Evolutionary conservation across 2,329 filamentous ascomycete genomes (phyloP), one percentile per base, ranked within the genome.

Genomic region (Fusarium euwallaceae): DNA sequence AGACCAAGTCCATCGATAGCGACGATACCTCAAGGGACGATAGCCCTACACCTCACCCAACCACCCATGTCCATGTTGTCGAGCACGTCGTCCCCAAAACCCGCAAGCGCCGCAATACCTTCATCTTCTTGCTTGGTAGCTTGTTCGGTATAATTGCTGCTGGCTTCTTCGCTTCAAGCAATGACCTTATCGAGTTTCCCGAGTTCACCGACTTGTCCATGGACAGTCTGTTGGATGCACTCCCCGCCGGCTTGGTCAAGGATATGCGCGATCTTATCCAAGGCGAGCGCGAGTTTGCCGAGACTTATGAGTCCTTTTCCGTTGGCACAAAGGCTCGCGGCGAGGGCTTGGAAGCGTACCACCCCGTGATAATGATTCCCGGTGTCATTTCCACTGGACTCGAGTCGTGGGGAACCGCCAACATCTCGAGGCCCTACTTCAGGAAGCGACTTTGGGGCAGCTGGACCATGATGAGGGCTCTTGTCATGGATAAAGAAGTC

Each of bases 391-490:
- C 97, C 0, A 98, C 97, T 0, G 97, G 97, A 1, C 89, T 99
- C 27, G 97, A 99, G 84, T 98, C 95, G 58, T 99, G 97, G 97
- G 95, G 96, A 5, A 98, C 97, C 0, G 92, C 93, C 61, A 94
- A 95, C 80, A 87, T 88, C 48, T 98, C 95, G 9, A 90, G 95
- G 39, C 93, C 93, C 69, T 99, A 98, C 84, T 99, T 99, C 83
- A 89, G 97, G 72, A 98, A 97, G 85, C 89, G 97, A 64, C 85
- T 99, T 60, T 99, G 97, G 97, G 97, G 97, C 6, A 98, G 95
- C 77, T 99, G 97, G 97, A 97, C 91, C 74, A 99, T 99, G 97
- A 98, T 99, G 95, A 90, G 93, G 60, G 96, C 97, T 0, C 85
- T 99, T 74, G 94, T 99, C 2, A 84, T 97, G 79, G 97, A 98